Base-by-base conservation (phyloP, 176 grass and related monocot species). In the Themeda triandra region DNA sequence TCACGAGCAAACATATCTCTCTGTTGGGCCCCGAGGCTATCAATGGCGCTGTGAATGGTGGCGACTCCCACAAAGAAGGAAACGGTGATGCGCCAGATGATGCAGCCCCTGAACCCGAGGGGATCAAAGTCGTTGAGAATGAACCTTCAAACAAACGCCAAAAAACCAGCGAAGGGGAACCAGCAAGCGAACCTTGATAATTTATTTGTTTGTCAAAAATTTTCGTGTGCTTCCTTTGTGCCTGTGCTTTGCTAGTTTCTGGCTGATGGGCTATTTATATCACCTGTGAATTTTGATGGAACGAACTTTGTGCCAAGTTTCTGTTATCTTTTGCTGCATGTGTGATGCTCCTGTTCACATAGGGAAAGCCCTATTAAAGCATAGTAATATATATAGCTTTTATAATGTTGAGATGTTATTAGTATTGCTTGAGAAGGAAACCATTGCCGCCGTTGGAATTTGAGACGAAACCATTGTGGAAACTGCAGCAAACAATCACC, bases 1-100 rank as follows among this genome's bases (percentile, higher is more conserved):
- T 99, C 71, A 96, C 91, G 60, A 99, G 86, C 60, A 99, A 99
- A 59, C 91, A 99, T 63, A 75, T 77, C 30, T 99, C 96, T 40
- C 82, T 94, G 49, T 88, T 94, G 68, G 96, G 96, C 64, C 29
- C 89, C 36, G 82, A 94, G 19, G 83, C 76, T 73, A 51, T 80
- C 67, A 93, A 82, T 76, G 76, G 71, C 24, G 62, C 48, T 56
- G 28, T 73, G 40, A 93, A 86, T 79, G 86, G 83, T 13, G 73
- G 75, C 45, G 42, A 68, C 39, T 77, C 25, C 49, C 75, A 78
- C 4, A 49, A 84, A 76, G 82, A 80, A n/a, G 71, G 60, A 63
- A 83, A 73, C 76, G 91, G 60, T 58, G 28, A 23, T 49, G 86
- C 3, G 37, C 33, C 33, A 1, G 91, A 81, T 66, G 23, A 85